Conservation (phyloP, 441 rosid species). For the Mallotus repandus region DNA sequence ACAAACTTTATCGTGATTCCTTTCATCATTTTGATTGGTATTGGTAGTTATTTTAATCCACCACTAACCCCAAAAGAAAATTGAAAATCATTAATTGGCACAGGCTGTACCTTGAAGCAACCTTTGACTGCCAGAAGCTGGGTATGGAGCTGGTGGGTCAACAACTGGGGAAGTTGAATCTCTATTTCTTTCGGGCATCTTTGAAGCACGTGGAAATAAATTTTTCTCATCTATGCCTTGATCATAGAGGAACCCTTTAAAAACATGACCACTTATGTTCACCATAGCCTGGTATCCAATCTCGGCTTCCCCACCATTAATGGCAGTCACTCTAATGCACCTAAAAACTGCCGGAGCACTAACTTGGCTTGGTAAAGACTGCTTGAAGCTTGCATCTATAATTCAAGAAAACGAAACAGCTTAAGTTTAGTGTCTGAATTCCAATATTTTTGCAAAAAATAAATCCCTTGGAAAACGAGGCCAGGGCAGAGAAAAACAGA, state of each 20-base stretch:
- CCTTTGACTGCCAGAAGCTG: conserved; percentile 31
- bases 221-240: conserved; percentile 71
- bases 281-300: conserved; percentile 85
- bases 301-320: conserved; percentile 77
- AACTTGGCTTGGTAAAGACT: conserved; percentile 70
- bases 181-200: conserved; percentile 25
- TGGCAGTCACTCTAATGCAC: conserved; percentile 78
- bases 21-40: not conserved
- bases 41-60: not conserved
- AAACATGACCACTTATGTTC: conserved; percentile 83
- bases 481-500: conserved; percentile 13
- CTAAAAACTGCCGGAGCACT: conserved; percentile 82
- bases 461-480: not conserved
- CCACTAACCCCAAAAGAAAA: not conserved
- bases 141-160: conserved; percentile 27
- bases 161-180: conserved; percentile 35
- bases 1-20: not conserved
- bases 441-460: not conserved
- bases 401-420: not conserved
- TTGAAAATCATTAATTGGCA: not conserved
- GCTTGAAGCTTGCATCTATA: conserved; percentile 54
- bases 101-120: conserved; percentile 34
- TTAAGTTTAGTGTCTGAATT: not conserved
- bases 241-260: conserved; percentile 85
- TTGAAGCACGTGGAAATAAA: conserved; percentile 34